A percentile compares a stretch with the other conserved stretches of the same genome.
These are phyloP conservation scores for Zygosaccharomyces pseudorouxii DNA, from an alignment of 805 yeast genomes.

Conservation along the genomic window DNA sequence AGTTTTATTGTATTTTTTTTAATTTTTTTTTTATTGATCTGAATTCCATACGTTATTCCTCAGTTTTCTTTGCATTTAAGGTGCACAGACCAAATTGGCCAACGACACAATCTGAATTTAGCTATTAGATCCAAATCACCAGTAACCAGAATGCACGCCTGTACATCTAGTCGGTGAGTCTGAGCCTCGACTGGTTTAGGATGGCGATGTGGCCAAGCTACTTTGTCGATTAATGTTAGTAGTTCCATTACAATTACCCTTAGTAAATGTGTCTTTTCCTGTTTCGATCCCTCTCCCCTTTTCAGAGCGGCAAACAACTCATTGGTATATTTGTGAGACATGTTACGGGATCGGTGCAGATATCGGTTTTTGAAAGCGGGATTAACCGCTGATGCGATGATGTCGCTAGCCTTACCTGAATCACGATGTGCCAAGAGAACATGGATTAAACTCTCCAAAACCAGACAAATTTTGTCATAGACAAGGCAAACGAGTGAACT, in stretches of 20 bases:
- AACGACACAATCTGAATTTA: constrained; percentile 15
- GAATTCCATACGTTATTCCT: not conserved
- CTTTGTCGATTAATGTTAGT: constrained; percentile 5
- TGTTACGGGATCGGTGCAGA: constrained; percentile 3
- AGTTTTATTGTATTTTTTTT: not conserved
- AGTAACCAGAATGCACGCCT: constrained; percentile 17
- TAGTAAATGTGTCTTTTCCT: constrained; percentile 2
- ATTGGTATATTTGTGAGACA: constrained; percentile 12
- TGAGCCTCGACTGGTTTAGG: constrained; percentile 5
- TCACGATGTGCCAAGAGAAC: constrained; percentile 8
- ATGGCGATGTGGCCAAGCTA: constrained; percentile 8
- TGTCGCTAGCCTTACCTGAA: not conserved
- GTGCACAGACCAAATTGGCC: constrained; percentile 17
- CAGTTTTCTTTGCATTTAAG: not conserved
- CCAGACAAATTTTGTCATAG: constrained; percentile 7
- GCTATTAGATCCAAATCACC: constrained; percentile 20
- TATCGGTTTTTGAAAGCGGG: constrained; percentile 12
- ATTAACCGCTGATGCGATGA: not conserved
- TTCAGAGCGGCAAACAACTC: constrained; percentile 6
- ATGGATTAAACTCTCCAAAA: constrained; percentile 11
- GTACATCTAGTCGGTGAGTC: constrained; percentile 12
- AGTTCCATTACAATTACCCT: constrained; percentile 9
- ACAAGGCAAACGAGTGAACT: not conserved
- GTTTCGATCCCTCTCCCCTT: not conserved
- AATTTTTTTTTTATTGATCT: not conserved